Base-by-base conservation (phyloP, 768 basidiomycete genomes). In the Russula sp. region DNA sequence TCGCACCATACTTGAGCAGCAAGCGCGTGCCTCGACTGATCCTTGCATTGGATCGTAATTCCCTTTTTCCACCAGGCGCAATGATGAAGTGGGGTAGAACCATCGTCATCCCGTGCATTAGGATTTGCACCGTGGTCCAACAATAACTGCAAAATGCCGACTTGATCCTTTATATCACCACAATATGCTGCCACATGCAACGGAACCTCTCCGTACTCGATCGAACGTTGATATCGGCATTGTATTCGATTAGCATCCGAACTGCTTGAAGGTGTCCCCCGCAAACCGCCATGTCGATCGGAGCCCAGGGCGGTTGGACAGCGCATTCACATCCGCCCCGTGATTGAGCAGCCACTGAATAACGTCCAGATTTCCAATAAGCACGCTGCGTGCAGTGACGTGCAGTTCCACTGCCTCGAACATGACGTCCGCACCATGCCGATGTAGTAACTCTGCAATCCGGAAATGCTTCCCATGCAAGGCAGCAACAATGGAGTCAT, bases 291-390 rank as follows among this genome's bases (percentile, higher is more conserved):
- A 1, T 1, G 32, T 63, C 48, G 1, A 63, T 40, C 34, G 62
- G 6, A 14, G n/a, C n/a, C n/a, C n/a, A 34, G 30, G 0, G 2
- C 2, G 0, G 1, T 1, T 2, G 1, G 26, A 1, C 9, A 11
- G 55, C 11, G 28, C 18, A 50, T 56, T 20, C 26, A 60, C 28
- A 9, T 60, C 38, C 2, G 38, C 59, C 4, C 59, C 26, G 16
- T 16, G 59, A 16, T 30, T 14, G 28, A n/a, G n/a, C n/a, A n/a
- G n/a, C n/a, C n/a, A n/a, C n/a, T n/a, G n/a, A n/a, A n/a, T n/a
- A n/a, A n/a, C n/a, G n/a, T n/a, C n/a, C n/a, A n/a, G n/a, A n/a
- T n/a, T n/a, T n/a, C n/a, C n/a, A n/a, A n/a, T n/a, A n/a, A n/a
- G n/a, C n/a, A n/a, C n/a, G n/a, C n/a, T n/a, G n/a, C n/a, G n/a